Conservation (phyloP, 768 basidiomycete genomes). For the Leccinum variicolor region DNA sequence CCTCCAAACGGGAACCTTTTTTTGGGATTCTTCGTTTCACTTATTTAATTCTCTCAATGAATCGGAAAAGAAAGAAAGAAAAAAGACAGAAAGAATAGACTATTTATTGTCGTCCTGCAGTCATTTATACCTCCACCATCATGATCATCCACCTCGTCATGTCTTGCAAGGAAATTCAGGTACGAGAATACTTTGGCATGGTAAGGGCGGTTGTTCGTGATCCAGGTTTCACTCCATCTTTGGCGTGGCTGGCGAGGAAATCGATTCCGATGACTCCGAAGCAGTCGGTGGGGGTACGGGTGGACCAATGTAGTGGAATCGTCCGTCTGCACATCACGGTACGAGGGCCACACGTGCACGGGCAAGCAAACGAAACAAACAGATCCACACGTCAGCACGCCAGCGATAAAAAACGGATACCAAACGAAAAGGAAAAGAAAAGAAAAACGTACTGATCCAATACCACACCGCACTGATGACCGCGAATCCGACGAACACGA, state of each 20-base stretch:
- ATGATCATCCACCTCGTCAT: neutral
- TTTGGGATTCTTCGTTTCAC: neutral
- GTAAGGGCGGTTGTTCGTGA: neutral
- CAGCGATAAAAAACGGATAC: neutral
- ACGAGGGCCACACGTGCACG: neutral
- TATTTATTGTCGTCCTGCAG: neutral
- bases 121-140: too few species aligned
- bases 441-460: slow-evolving; percentile 37
- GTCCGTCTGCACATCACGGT: slow-evolving; percentile 33
- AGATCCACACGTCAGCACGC: neutral
- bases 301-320: slow-evolving; percentile 42
- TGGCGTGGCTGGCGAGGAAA: neutral
- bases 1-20: neutral
- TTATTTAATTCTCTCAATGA: neutral
- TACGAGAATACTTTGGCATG: neutral
- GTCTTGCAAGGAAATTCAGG: neutral
- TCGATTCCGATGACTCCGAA: neutral
- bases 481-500: slow-evolving; percentile 63
- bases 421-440: too few species aligned
- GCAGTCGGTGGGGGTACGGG: slow-evolving; percentile 30
- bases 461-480: slow-evolving; percentile 61
- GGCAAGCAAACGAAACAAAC: too few species aligned
- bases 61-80: neutral
- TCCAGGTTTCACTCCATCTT: slow-evolving; percentile 8
- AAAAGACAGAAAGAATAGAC: neutral